These are phyloP conservation scores for Aspergillus fructus DNA, from an alignment of 2,329 filamentous ascomycete genomes.

Conservation along the genomic window DNA sequence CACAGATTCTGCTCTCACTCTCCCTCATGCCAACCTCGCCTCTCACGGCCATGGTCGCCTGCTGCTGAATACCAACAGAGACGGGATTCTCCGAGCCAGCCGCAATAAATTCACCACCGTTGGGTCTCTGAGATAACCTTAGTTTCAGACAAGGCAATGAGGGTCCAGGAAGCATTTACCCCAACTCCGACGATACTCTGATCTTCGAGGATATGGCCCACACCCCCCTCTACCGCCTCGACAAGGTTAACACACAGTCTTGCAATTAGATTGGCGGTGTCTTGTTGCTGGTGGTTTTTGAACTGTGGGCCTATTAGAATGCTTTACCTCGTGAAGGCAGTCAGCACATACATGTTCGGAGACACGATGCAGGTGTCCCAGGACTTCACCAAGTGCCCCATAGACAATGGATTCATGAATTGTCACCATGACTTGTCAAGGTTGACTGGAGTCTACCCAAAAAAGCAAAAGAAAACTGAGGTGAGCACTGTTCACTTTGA, in stretches of 20 bases:
- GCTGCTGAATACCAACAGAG: conserved; percentile 13
- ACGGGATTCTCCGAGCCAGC: not conserved
- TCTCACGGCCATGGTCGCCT: conserved; percentile 13
- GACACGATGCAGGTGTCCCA: conserved; percentile 27
- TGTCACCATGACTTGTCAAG: too few species aligned
- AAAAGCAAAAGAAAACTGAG: not conserved
- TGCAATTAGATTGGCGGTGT: conserved; percentile 36
- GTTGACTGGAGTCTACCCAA: not conserved
- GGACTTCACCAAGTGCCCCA: conserved; percentile 29
- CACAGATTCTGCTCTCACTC: conserved; percentile 5
- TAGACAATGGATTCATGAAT: conserved; percentile 21
- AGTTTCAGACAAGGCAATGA: not conserved
- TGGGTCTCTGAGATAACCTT: conserved; percentile 2
- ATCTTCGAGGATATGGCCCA: conserved; percentile 21
- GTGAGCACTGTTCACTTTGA: too few species aligned
- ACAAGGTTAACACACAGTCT: conserved; percentile 34
- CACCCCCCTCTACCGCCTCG: conserved; percentile 31
- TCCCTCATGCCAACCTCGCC: conserved; percentile 15
- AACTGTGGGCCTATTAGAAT: conserved; percentile 25
- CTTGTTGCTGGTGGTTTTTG: conserved; percentile 27
- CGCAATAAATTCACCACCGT: not conserved
- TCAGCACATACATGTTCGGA: conserved; percentile 26
- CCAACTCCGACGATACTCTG: conserved; percentile 18
- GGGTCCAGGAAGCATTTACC: conserved; percentile 12
- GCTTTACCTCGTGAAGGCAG: not conserved